Evolutionary conservation across 148 eudicot species (phyloP).

Genomic region (Persicaria maculosa): DNA sequence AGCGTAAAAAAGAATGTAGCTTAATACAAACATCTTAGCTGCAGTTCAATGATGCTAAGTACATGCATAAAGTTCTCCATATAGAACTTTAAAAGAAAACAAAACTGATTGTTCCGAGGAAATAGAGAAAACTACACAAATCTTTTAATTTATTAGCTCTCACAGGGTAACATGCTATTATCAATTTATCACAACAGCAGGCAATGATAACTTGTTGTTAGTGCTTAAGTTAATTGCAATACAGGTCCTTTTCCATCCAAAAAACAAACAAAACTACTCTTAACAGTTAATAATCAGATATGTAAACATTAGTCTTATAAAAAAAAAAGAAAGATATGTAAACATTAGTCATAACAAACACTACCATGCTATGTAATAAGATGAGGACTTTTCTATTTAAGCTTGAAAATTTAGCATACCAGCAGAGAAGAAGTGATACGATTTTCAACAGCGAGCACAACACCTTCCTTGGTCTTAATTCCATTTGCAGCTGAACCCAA

Average conservation of each 20-base stretch:
- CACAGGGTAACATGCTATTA: too few species aligned
- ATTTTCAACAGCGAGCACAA: slow-evolving; percentile 95
- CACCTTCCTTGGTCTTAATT: slow-evolving; percentile 86
- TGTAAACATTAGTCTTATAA: neutral
- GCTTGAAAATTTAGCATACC: slow-evolving; percentile 32
- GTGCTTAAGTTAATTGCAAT: neutral
- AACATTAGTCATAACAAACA: neutral
- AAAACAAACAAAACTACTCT: neutral
- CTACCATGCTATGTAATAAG: too few species aligned
- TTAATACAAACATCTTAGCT: neutral
- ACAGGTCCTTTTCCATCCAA: neutral
- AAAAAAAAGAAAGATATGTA: too few species aligned
- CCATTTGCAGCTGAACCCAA: slow-evolving; percentile 96
- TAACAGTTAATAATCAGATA: neutral
- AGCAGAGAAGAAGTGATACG: slow-evolving; percentile 88
- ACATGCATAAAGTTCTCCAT: neutral
- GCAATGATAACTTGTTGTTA: too few species aligned
- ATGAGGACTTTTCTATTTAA: neutral
- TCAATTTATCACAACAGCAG: too few species aligned
- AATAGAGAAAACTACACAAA: too few species aligned
- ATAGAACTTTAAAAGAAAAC: too few species aligned
- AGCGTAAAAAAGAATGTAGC: neutral
- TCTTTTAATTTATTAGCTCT: too few species aligned
- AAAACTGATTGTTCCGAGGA: too few species aligned
- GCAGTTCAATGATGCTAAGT: neutral